Conservation (phyloP, 148 eudicot genomes). For the Spergularia marina region DNA sequence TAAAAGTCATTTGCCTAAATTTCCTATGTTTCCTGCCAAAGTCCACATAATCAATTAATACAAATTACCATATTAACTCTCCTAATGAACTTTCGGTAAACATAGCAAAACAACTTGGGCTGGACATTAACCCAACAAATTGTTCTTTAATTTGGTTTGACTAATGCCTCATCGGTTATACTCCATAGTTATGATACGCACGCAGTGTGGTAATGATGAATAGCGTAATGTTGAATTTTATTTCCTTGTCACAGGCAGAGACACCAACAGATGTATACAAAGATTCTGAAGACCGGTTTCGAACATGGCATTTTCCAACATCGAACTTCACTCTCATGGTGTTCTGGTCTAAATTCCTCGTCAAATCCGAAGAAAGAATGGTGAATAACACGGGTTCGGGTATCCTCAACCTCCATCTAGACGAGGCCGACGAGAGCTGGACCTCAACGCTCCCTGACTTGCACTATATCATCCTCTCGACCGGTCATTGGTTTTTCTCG, state of each 20-base stretch:
- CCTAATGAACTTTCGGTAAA: too few relatives aligned
- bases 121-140: too few relatives aligned
- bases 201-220: too few relatives aligned
- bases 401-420: constrained; percentile 43
- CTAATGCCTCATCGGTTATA: too few relatives aligned
- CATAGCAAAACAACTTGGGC: too few relatives aligned
- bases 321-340: constrained; percentile 57
- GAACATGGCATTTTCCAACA: constrained; percentile 52
- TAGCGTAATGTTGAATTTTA: too few relatives aligned
- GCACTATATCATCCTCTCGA: constrained; percentile 53
- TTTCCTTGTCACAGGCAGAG: constrained; percentile 42
- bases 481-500: constrained; percentile 63
- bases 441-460: constrained; percentile 33
- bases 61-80: too few relatives aligned
- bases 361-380: constrained; percentile 34
- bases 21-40: too few relatives aligned
- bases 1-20: too few relatives aligned
- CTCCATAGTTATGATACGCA: too few relatives aligned
- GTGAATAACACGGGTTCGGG: constrained; percentile 46
- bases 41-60: too few relatives aligned
- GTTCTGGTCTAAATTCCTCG: constrained; percentile 53
- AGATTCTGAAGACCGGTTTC: constrained; percentile 46
- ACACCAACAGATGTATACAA: constrained; percentile 38
- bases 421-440: constrained; percentile 47
- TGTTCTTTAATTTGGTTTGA: too few relatives aligned